Conservation (phyloP, 2,329 filamentous ascomycete genomes). For the Verticillium klebahnii region DNA sequence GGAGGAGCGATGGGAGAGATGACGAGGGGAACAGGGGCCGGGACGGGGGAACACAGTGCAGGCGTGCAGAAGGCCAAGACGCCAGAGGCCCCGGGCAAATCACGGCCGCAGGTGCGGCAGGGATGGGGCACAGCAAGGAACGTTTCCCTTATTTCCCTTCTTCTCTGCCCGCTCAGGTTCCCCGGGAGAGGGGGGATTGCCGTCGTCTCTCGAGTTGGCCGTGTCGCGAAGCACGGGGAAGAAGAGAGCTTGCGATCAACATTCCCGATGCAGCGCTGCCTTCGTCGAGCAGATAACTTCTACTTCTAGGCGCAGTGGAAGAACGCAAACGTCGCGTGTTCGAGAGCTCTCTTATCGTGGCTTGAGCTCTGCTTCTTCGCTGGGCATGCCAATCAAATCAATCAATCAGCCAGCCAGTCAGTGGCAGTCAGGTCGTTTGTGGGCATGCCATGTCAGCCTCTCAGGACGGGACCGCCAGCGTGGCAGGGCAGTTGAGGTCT, state of each 20-base stretch:
- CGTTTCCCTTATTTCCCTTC: too few relatives aligned
- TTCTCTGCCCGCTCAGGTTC: too few relatives aligned
- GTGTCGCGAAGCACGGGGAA: neutral
- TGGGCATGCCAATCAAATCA: neutral
- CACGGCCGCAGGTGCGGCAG: neutral
- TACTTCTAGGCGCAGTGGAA: neutral
- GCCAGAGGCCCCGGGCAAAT: neutral
- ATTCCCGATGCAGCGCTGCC: neutral
- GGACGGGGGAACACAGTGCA: neutral
- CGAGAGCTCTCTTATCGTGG: neutral
- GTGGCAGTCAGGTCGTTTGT: neutral
- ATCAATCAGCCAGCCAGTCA: neutral
- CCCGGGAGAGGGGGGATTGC: too few relatives aligned
- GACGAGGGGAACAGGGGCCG: neutral
- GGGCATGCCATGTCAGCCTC: neutral
- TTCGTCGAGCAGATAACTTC: too few relatives aligned
- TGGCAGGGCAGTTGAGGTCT: neutral
- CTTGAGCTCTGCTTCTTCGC: neutral
- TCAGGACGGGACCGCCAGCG: neutral
- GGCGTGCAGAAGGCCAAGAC: neutral
- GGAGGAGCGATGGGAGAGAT: neutral
- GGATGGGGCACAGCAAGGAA: too few relatives aligned
- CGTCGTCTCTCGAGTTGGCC: too few relatives aligned
- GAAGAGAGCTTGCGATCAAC: neutral
- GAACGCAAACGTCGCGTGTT: neutral